Base-by-base conservation (phyloP, 2,329 filamentous ascomycete species). In the Chaetomium sp. region DNA sequence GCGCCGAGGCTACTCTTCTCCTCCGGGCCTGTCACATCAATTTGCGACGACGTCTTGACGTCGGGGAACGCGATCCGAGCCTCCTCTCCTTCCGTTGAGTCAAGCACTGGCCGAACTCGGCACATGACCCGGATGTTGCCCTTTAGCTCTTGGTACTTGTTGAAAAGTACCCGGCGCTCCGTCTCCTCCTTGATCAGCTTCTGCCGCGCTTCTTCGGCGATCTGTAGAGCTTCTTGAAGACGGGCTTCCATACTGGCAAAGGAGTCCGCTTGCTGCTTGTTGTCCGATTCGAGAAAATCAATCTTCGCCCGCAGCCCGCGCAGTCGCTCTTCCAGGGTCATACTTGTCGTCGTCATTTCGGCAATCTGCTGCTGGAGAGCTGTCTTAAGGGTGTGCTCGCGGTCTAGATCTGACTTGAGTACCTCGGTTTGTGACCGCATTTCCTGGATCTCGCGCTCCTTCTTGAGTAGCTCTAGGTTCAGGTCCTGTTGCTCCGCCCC, bases 71-170 rank as follows among this genome's bases (percentile, higher is more conserved):
- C 78, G 61, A 97, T 88, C 50, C 82, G 81, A 3, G 92, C 90
- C 10, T 82, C 77, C 32, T 84, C 78, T 6, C 85, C 84, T 55
- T 88, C 85, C 0, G 74, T 70, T 0, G 70, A 64, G 32, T 76
- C 76, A 27, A 88, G 75, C 0, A 86, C 76, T 1, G 94, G 94
- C 42, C 95, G 86, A 34, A 97, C 92, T 68, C 94, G 85, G 68
- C 92, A 97, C 83, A 99, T 99, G 62, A 99, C 94, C 19, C 94
- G 87, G 66, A 99, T 99, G 68, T 99, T 99, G 65, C 94, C 94
- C 71, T 96, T 96, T 57, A 99, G 81, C 68, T 99, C 94, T 69
- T 99, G 91, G 47, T 99, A 92, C 70, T 95, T 94, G 72, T 97
- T 97, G 76, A 97, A 96, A 0, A 99, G 80, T 64, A 95, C 92